Evolutionary conservation across 371 early-diverging fungal genomes (phyloP).

Genomic region (Apophysomyces sp.): DNA sequence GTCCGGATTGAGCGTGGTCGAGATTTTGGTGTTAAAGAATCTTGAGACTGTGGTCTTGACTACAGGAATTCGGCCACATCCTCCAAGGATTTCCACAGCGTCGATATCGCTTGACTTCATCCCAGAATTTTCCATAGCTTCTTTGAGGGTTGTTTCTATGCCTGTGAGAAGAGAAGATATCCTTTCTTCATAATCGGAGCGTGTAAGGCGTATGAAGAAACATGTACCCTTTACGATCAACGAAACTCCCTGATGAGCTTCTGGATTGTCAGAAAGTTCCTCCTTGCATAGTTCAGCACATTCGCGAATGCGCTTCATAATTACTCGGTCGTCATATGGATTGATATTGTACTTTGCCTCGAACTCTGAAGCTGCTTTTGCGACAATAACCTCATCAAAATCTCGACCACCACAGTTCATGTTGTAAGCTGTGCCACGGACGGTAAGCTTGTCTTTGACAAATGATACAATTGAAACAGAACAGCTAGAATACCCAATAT

Average conservation of each 20-base stretch:
- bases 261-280: conserved; percentile 85
- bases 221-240: conserved; percentile 83
- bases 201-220: conserved; percentile 73
- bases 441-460: conserved; percentile 88
- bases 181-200: conserved; percentile 81
- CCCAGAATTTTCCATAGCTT: conserved; percentile 75
- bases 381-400: conserved; percentile 84
- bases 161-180: conserved; percentile 64
- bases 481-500: conserved; percentile 89
- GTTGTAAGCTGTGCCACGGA: conserved; percentile 89
- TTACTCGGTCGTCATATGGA: conserved; percentile 81
- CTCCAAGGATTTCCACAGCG: conserved; percentile 89
- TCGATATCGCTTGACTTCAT: conserved; percentile 77
- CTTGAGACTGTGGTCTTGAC: conserved; percentile 81
- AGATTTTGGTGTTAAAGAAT: conserved; percentile 80
- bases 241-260: conserved; percentile 89
- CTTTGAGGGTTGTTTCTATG: conserved; percentile 66
- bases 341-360: conserved; percentile 94
- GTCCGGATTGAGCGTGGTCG: conserved; percentile 93
- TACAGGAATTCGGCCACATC: conserved; percentile 87
- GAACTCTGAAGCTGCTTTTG: conserved; percentile 81
- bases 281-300: conserved; percentile 94
- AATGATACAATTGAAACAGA: conserved; percentile 87
- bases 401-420: conserved; percentile 91
- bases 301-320: conserved; percentile 81